Evolutionary conservation across 2,329 filamentous ascomycete genomes (phyloP).

Genomic region (Huntiella moniliformis): DNA sequence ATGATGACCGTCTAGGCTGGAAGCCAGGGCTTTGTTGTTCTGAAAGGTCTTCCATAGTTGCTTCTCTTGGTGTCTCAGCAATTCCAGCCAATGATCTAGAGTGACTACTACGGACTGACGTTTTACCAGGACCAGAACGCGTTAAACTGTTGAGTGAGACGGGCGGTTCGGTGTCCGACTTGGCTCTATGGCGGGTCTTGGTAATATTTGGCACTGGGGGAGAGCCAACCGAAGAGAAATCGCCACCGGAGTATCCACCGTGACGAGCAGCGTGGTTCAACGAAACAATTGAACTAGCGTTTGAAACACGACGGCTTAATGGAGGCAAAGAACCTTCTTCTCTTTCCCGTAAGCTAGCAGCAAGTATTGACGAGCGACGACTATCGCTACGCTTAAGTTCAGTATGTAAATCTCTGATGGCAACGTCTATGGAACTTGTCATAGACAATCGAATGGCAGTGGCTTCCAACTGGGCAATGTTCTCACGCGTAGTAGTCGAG

Average conservation of each 20-base stretch:
- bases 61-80: slow-evolving; percentile 33
- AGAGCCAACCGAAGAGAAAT: slow-evolving; percentile 40
- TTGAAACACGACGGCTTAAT: slow-evolving; percentile 27
- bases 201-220: slow-evolving; percentile 43
- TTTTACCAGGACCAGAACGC: slow-evolving; percentile 35
- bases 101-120: slow-evolving; percentile 30
- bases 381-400: slow-evolving; percentile 54
- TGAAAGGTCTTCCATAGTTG: slow-evolving; percentile 8
- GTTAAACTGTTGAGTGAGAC: slow-evolving; percentile 20
- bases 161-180: slow-evolving; percentile 23
- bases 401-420: slow-evolving; percentile 53
- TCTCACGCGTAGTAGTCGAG: slow-evolving; percentile 42
- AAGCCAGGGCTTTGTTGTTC: slow-evolving; percentile 1
- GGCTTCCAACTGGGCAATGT: slow-evolving; percentile 56
- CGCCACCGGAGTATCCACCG: slow-evolving; percentile 49
- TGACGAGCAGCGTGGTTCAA: slow-evolving; percentile 47
- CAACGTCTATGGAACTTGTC: slow-evolving; percentile 59
- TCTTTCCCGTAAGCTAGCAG: slow-evolving; percentile 23
- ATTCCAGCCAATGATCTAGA: slow-evolving; percentile 37
- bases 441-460: slow-evolving; percentile 56
- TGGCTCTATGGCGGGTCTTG: slow-evolving; percentile 25
- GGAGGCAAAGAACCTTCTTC: slow-evolving; percentile 12
- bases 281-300: slow-evolving; percentile 45
- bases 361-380: slow-evolving; percentile 42
- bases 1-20: slow-evolving; percentile 4